Conservation (phyloP, 495 filamentous ascomycete genomes). For the Cudoniella acicularis region DNA sequence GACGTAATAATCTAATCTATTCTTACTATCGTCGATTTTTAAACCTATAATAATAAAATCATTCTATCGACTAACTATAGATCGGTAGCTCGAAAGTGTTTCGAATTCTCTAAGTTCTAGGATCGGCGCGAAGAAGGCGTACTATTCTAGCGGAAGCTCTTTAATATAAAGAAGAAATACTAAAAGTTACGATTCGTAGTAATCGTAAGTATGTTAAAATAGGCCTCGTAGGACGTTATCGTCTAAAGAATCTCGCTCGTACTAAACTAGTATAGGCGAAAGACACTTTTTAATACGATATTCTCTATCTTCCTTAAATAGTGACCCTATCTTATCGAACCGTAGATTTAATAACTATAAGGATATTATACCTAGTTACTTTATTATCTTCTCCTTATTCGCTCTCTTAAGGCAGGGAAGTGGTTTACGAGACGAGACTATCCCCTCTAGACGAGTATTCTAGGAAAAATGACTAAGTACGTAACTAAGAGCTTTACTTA, state of each 20-base stretch:
- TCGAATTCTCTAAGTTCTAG: constrained; percentile 14
- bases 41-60: constrained; percentile 30
- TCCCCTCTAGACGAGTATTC: neutral
- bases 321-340: constrained; percentile 22
- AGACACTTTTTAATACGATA: constrained; percentile 13
- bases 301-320: constrained; percentile 14
- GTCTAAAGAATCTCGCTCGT: neutral
- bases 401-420: constrained; percentile 11
- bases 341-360: constrained; percentile 16
- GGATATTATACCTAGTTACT: constrained; percentile 17
- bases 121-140: constrained; percentile 19
- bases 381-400: constrained; percentile 20
- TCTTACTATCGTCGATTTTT: constrained; percentile 29
- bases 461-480: constrained; percentile 15
- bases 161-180: constrained; percentile 2
- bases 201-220: constrained; percentile 10
- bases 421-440: neutral
- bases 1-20: constrained; percentile 31
- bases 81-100: constrained; percentile 1
- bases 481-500: constrained; percentile 17
- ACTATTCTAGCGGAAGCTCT: constrained; percentile 12
- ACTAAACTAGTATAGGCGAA: neutral
- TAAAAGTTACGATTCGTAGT: constrained; percentile 12
- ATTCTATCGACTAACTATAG: constrained; percentile 17
- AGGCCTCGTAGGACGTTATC: constrained; percentile 6